Evolutionary conservation across 1,284 basidiomycete genomes (phyloP).

Genomic region (Sporisorium reilianum): DNA sequence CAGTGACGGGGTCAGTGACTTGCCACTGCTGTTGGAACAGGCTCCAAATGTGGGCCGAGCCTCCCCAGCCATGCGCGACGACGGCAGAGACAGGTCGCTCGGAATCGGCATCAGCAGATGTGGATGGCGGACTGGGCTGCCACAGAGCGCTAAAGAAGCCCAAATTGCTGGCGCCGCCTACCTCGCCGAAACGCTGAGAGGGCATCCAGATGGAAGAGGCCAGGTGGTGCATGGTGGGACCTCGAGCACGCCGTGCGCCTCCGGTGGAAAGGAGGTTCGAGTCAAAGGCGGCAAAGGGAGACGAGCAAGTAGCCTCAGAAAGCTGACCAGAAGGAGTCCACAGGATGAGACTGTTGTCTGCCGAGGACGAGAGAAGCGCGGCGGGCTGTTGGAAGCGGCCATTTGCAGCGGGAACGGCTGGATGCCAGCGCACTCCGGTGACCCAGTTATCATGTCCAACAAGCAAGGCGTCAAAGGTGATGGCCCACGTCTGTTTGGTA

Average conservation of each 20-base stretch:
- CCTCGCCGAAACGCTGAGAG: slow-evolving; percentile 64
- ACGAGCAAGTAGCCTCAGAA: neutral
- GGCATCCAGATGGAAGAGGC: slow-evolving; percentile 65
- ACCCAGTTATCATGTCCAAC: slow-evolving; percentile 67
- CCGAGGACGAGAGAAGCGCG: slow-evolving; percentile 64
- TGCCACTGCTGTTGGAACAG: slow-evolving; percentile 23
- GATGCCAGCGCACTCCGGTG: slow-evolving; percentile 63
- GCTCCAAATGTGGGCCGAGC: slow-evolving; percentile 63
- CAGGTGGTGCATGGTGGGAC: slow-evolving; percentile 61
- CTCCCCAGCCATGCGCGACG: slow-evolving; percentile 64
- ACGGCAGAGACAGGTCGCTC: slow-evolving; percentile 35
- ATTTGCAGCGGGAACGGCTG: slow-evolving; percentile 7
- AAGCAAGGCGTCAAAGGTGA: slow-evolving; percentile 65
- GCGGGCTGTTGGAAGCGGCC: slow-evolving; percentile 46
- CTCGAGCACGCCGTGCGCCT: slow-evolving; percentile 31
- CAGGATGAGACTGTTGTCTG: slow-evolving; percentile 66
- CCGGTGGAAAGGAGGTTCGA: slow-evolving; percentile 70
- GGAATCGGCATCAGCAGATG: neutral
- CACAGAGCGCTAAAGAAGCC: slow-evolving; percentile 66
- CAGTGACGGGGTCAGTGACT: slow-evolving; percentile 42
- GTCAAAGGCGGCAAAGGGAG: slow-evolving; percentile 69
- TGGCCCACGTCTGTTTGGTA: slow-evolving; percentile 39
- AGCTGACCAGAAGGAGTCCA: slow-evolving; percentile 58
- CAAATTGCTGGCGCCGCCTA: slow-evolving; percentile 62
- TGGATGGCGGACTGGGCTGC: slow-evolving; percentile 29